phyloP scores from a whole-genome alignment of 441 rosid genomes.

The Pelargonium fulgidum region DNA sequence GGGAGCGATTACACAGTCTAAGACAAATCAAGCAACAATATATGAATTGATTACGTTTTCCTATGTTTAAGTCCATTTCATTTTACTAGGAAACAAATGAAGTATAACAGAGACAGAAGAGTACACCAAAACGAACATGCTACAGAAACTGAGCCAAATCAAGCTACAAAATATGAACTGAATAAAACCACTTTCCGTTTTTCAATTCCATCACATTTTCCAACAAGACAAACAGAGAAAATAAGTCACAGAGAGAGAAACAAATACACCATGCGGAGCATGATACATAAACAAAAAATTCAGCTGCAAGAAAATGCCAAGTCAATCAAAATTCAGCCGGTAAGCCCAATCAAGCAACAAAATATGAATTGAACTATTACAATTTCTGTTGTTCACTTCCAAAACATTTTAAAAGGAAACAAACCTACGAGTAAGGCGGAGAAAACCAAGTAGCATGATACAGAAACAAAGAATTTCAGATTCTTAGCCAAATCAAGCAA shows the following conservation, averaged over 20 bases:
- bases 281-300: neutral
- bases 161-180: too few species aligned
- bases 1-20: neutral
- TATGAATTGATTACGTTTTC: neutral
- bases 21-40: neutral
- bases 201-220: neutral
- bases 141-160: too few species aligned
- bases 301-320: too few species aligned
- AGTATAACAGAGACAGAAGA: neutral
- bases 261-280: too few species aligned
- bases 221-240: neutral
- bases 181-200: too few species aligned
- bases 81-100: slow-evolving; percentile 12
- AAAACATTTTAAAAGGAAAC: slow-evolving; percentile 1
- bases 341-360: neutral
- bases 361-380: neutral
- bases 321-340: neutral
- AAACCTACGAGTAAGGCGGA: neutral
- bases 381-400: neutral
- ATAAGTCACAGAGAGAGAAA: too few species aligned
- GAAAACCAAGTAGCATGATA: neutral
- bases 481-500: too few species aligned
- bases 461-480: neutral
- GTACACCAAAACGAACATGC: too few species aligned
- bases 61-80: neutral